Percentiles rank a stretch among this genome's conserved stretches.
Conservation (phyloP, 352 stramenopile genomes). For the Globisporangium echinulatum region DNA sequence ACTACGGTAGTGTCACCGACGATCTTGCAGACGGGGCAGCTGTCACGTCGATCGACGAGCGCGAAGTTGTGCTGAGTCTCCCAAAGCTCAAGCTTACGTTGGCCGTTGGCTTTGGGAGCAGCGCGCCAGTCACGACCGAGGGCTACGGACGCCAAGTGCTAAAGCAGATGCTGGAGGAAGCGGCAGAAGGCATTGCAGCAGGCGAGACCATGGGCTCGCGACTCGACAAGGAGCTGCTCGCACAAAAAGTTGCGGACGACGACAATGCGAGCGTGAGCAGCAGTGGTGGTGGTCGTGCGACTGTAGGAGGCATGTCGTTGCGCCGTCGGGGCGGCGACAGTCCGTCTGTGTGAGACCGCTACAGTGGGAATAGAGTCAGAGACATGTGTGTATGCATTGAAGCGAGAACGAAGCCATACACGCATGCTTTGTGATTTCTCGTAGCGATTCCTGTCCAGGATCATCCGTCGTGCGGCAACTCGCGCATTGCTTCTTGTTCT, state of each 20-base stretch:
- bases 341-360: no score
- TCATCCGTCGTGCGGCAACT: no score
- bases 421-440: no score
- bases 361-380: no score
- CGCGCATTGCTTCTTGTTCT: no score
- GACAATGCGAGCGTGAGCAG: constrained; percentile 12
- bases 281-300: constrained; percentile 22
- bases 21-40: constrained; percentile 56
- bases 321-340: no score
- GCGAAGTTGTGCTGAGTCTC: constrained; percentile 64
- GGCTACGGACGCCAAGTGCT: constrained; percentile 68
- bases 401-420: no score
- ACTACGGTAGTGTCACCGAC: constrained; percentile 80
- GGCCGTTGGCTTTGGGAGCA: constrained; percentile 75
- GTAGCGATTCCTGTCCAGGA: no score
- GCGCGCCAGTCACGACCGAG: constrained; percentile 61
- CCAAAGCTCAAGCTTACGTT: constrained; percentile 83
- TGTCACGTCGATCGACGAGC: constrained; percentile 74
- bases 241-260: constrained; percentile 25
- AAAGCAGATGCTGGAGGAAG: constrained; percentile 61
- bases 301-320: neutral
- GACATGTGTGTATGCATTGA: no score
- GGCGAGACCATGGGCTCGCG: constrained; percentile 77
- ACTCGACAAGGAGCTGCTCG: constrained; percentile 63
- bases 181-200: constrained; percentile 37